Percentiles rank a stretch among this genome's conserved stretches.
Conservation (phyloP, 371 early-diverging fungal species). For the Zychaea mexicana region DNA sequence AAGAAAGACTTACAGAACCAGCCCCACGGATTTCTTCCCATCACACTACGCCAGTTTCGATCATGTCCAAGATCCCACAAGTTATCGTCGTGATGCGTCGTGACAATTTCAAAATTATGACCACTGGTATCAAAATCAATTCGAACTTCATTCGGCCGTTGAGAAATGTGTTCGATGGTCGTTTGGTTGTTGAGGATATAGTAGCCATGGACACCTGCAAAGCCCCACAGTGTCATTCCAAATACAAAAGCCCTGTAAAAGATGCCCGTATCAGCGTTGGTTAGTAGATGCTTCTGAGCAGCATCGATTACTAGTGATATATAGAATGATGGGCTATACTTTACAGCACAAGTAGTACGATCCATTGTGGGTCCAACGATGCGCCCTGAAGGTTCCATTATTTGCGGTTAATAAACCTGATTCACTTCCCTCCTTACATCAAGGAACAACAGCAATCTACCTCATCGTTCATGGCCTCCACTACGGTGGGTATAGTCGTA, state of each 20-base stretch:
- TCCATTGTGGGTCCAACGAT: conserved; percentile 44
- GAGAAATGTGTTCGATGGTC: conserved; percentile 56
- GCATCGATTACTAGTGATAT: too few species aligned
- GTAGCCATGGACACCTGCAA: conserved; percentile 49
- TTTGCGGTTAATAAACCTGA: neutral
- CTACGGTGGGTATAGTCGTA: conserved; percentile 39
- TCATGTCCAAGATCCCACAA: conserved; percentile 47
- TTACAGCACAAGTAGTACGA: conserved; percentile 42
- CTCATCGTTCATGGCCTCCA: conserved; percentile 27
- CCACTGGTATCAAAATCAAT: conserved; percentile 51
- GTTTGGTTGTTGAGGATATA: conserved; percentile 58
- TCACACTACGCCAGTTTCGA: conserved; percentile 46
- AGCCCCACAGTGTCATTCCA: conserved; percentile 46
- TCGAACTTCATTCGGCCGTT: conserved; percentile 43
- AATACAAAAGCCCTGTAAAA: conserved; percentile 37
- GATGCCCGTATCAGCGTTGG: neutral
- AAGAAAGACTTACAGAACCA: conserved; percentile 46
- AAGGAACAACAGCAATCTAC: conserved; percentile 33
- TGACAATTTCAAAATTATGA: conserved; percentile 47
- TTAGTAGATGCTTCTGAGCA: neutral
- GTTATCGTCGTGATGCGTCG: conserved; percentile 42
- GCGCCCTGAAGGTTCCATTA: conserved; percentile 17
- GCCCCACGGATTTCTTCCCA: conserved; percentile 35
- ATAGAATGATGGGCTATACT: too few species aligned
- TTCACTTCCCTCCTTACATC: too few species aligned